phyloP scores from a whole-genome alignment of 176 grass and related monocot genomes.

The Rhipidocladum racemiflorum region DNA sequence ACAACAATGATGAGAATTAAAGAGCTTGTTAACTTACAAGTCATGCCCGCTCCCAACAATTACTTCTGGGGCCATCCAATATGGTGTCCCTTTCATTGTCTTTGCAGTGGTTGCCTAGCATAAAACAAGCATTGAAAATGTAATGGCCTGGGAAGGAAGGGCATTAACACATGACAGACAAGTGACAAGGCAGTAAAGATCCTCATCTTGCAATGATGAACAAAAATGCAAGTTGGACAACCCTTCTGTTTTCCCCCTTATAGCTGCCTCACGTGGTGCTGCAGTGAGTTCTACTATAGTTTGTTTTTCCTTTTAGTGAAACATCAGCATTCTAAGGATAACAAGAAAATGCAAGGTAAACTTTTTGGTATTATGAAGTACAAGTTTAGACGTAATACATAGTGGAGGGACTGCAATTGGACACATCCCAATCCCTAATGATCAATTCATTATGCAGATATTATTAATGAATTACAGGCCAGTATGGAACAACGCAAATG shows the following conservation, averaged over 20 bases:
- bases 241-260: too few relatives aligned
- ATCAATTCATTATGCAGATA: not conserved
- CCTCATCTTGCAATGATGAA: not conserved
- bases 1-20: not conserved
- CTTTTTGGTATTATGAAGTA: not conserved
- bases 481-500: not conserved
- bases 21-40: constrained; percentile 47
- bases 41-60: constrained; percentile 83
- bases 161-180: not conserved
- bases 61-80: constrained; percentile 97
- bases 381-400: not conserved
- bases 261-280: not conserved
- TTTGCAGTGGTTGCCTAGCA: constrained; percentile 77
- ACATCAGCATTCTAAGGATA: not conserved
- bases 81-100: constrained; percentile 86
- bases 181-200: not conserved
- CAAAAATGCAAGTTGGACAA: not conserved
- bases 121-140: not conserved
- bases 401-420: not conserved
- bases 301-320: not conserved
- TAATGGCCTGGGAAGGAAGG: not conserved
- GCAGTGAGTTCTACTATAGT: not conserved
- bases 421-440: not conserved
- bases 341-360: not conserved
- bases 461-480: not conserved